These are phyloP conservation scores for Penicillium sp. DNA, from an alignment of 2,329 filamentous ascomycete species.

Conservation along the genomic window DNA sequence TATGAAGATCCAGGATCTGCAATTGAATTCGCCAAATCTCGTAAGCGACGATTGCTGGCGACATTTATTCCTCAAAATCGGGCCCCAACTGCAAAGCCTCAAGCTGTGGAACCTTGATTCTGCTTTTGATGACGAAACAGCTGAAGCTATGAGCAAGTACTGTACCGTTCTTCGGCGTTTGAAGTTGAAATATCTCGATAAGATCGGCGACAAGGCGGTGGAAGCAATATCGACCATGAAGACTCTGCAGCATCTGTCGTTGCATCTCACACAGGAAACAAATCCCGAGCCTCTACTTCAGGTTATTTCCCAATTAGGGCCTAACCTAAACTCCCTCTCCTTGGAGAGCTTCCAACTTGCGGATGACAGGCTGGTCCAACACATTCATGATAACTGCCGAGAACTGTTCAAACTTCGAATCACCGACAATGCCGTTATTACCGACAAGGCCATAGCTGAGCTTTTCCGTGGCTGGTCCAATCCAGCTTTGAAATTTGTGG, in stretches of 20 bases:
- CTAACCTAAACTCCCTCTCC: constrained; percentile 72
- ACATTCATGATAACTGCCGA: constrained; percentile 69
- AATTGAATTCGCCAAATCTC: constrained; percentile 81
- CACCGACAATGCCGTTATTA: constrained; percentile 71
- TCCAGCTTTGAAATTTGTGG: constrained; percentile 65
- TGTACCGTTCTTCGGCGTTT: constrained; percentile 71
- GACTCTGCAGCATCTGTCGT: constrained; percentile 70
- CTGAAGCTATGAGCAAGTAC: constrained; percentile 60
- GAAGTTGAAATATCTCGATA: constrained; percentile 79
- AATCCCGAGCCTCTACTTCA: constrained; percentile 58
- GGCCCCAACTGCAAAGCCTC: constrained; percentile 63
- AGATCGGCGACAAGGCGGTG: constrained; percentile 66
- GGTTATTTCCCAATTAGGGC: constrained; percentile 63
- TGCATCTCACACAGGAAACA: constrained; percentile 63
- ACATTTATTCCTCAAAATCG: constrained; percentile 65
- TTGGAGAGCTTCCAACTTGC: constrained; percentile 66
- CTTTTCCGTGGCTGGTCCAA: constrained; percentile 80
- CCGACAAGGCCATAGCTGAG: constrained; percentile 68
- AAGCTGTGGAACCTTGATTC: constrained; percentile 83
- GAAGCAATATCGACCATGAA: constrained; percentile 61
- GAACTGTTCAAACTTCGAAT: constrained; percentile 75
- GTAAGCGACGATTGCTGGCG: constrained; percentile 75
- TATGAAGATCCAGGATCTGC: constrained; percentile 67
- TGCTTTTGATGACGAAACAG: constrained; percentile 71
- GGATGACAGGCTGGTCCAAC: constrained; percentile 68